Base-by-base conservation (phyloP, 345 rosid species). In the Balakata baccata region DNA sequence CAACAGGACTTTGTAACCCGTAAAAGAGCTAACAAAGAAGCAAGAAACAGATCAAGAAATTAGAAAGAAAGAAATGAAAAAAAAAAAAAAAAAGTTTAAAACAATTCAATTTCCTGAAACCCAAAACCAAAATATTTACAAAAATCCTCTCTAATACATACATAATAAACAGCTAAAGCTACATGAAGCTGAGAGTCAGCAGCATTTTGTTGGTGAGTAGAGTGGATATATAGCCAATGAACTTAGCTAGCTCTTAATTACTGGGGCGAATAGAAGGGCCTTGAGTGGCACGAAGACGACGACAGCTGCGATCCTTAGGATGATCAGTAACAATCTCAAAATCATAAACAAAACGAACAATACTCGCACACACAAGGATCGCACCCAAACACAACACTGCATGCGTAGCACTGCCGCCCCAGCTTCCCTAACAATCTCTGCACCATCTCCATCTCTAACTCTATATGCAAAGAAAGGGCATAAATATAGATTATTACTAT, bases 391-490 rank as follows among this genome's bases (percentile, higher is more conserved):
- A 81, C 34, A 79, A 22, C 23, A 81, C 77, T 2, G 81, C 85
- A 25, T 2, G 81, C 85, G 37, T 84, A 84, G 75, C 85, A 79
- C 43, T 72, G 80, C 6, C 86, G 80, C 5, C 78, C 79, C 57
- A 86, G 8, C 52, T 63, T 80, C 69, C 78, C 79, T 11, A 82
- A 37, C 68, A 84, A 51, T 13, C 67, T 81, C 53, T 46, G 75
- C 34, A 58, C 57, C n/a, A 68, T 75, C 57, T 74, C 78, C 75
- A 74, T 63, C 66, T 34, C 46, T 20, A 2, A 1, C 34, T 29
- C n/a, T n/a, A n/a, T n/a, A n/a, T n/a, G n/a, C n/a, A n/a, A n/a
- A n/a, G n/a, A n/a, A n/a, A n/a, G n/a, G n/a, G n/a, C n/a, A n/a
- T n/a, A n/a, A n/a, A n/a, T n/a, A n/a, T n/a, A n/a, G n/a, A n/a